Base-by-base conservation (phyloP, 345 rosid species). In the Chamaenerion angustifolium region DNA sequence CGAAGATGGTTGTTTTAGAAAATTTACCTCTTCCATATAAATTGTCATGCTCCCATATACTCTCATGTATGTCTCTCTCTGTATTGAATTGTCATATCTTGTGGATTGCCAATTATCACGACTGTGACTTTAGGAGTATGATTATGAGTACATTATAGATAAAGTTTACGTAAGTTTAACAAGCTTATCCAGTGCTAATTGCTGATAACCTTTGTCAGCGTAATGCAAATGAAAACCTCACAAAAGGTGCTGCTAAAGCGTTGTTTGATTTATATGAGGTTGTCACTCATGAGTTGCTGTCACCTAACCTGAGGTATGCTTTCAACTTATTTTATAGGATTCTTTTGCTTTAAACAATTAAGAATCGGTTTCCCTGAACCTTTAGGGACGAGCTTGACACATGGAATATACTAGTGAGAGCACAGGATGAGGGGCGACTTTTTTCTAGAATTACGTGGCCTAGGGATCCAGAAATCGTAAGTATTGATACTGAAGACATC, bases 351-450 rank as follows among this genome's bases (percentile, higher is more conserved):
- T 35, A 13, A 16, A 27, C 14, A 16, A 46, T 15, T 40, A n/a
- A 31, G 10, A 46, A 1, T 14, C 18, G 15, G 23, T 45, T 19
- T 46, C 40, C 11, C 35, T 13, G 61, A 44, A 61, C 47, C 44
- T 61, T 58, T 72, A 92, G 98, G 75, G 96, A 87, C 68, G 89
- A 87, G 71, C 78, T 92, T 61, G 96, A 92, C 67, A 92, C 98
- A 35, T 92, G 98, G 98, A 71, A 78, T 66, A 80, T 92, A 66
- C 57, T 92, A 64, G 93, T 85, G 13, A 71, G 77, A 67, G 96
- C 98, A 56, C 75, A 95, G 61, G 72, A 75, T 59, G 96, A 87
- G 69, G 71, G 84, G 35, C 85, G 96, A 53, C 77, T 92, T 18
- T 87, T 92, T 64, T 82, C 95, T 14, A 78, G 70, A 56, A 77